Evolutionary conservation across 2,329 filamentous ascomycete genomes (phyloP).

Genomic region (Aspergillus pseudoterreus): DNA sequence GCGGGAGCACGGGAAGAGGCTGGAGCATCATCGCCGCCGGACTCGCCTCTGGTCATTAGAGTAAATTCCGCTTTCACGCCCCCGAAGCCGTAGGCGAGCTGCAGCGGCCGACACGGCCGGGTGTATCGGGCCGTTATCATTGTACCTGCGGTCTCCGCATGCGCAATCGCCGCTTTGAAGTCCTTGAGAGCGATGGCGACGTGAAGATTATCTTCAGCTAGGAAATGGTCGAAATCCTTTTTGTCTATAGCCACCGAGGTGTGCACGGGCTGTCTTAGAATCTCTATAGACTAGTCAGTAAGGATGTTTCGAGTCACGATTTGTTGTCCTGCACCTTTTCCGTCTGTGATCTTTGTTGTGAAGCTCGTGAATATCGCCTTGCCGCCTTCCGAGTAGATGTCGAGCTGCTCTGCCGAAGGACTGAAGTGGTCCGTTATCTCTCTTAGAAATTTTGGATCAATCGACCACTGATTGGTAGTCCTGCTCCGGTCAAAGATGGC

Average conservation of each 20-base stretch:
- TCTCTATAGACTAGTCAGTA: constrained; percentile 43
- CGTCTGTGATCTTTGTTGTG: constrained; percentile 60
- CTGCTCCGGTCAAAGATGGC: constrained; percentile 58
- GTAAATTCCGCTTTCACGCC: constrained; percentile 60
- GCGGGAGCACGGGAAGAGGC: constrained; percentile 33
- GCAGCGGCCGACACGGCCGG: constrained; percentile 56
- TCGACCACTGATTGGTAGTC: constrained; percentile 57
- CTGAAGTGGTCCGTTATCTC: constrained; percentile 64
- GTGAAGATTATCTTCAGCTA: constrained; percentile 57
- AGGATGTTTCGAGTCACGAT: background rate
- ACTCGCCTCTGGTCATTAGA: constrained; percentile 61
- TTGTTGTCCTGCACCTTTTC: constrained; percentile 46
- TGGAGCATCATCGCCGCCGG: constrained; percentile 35
- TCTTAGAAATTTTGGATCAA: constrained; percentile 54
- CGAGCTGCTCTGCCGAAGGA: constrained; percentile 60
- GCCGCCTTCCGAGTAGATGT: constrained; percentile 56
- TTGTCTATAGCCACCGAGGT: constrained; percentile 61
- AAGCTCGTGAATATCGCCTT: constrained; percentile 63
- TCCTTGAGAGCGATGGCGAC: constrained; percentile 63
- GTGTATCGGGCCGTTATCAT: constrained; percentile 58
- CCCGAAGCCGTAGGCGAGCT: constrained; percentile 56
- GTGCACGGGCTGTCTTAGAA: constrained; percentile 62
- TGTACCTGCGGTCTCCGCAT: constrained; percentile 57
- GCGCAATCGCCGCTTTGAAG: constrained; percentile 61
- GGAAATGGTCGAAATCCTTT: constrained; percentile 59